phyloP scores from a whole-genome alignment of 495 filamentous ascomycete species.

The Penicillium chermesinum region DNA sequence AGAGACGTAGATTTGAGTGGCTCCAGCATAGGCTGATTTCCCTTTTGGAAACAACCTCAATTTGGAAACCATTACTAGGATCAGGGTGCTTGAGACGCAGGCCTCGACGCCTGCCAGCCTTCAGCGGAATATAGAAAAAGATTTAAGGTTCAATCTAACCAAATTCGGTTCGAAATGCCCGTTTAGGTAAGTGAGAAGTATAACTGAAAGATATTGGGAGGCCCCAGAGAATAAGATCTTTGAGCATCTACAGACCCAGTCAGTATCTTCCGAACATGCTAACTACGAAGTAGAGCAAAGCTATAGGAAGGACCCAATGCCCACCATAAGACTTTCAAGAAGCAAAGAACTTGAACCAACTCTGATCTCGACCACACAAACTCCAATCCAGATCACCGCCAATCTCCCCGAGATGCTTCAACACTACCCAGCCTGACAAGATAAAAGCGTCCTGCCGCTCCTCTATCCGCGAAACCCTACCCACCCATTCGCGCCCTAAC shows the following conservation, averaged over 20 bases:
- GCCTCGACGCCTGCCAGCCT: no score
- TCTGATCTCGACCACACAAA: no score
- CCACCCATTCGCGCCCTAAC: background rate
- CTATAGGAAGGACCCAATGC: background rate
- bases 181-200: background rate
- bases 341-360: background rate
- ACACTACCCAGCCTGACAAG: conserved; percentile 4
- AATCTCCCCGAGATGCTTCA: background rate
- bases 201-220: no score
- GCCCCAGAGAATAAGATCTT: no score
- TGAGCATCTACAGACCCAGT: no score
- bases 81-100: no score
- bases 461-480: background rate
- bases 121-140: background rate
- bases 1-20: no score
- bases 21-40: no score
- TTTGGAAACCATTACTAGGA: no score
- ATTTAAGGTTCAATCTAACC: background rate
- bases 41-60: no score
- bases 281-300: background rate
- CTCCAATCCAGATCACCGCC: background rate
- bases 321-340: background rate
- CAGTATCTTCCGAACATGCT: no score
- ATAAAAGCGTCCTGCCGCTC: background rate
- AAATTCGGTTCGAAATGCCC: background rate